Conservation (phyloP, 2,329 filamentous ascomycete genomes). For the Acephala macrosclerotiorum region DNA sequence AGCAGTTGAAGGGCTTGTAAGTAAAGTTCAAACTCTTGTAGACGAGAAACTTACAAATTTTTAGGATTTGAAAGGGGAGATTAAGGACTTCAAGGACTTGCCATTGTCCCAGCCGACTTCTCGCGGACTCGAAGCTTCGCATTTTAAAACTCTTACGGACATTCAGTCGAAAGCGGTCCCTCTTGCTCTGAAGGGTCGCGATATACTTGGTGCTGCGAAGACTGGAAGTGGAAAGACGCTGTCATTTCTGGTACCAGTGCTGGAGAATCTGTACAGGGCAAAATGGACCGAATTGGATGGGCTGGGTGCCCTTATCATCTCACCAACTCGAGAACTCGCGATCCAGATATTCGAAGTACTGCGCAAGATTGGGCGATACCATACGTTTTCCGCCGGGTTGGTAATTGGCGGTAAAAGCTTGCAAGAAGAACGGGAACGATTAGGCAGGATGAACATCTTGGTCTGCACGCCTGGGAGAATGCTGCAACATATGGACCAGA, state of each 20-base stretch:
- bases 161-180: constrained; percentile 92
- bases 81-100: constrained; percentile 79
- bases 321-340: constrained; percentile 91
- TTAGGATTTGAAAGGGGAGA: constrained; percentile 43
- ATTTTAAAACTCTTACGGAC: constrained; percentile 90
- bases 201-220: constrained; percentile 94
- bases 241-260: constrained; percentile 87
- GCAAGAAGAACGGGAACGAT: constrained; percentile 82
- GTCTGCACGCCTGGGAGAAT: constrained; percentile 96
- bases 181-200: constrained; percentile 81
- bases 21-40: constrained; percentile 17
- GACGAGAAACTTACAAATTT: constrained; percentile 23
- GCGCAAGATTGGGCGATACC: constrained; percentile 86
- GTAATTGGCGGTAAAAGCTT: constrained; percentile 94
- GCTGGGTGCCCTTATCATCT: constrained; percentile 89
- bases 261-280: constrained; percentile 89
- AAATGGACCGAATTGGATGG: constrained; percentile 93
- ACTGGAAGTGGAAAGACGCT: constrained; percentile 96
- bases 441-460: constrained; percentile 94
- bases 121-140: constrained; percentile 80
- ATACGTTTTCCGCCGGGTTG: constrained; percentile 89
- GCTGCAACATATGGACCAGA: constrained; percentile 95
- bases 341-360: constrained; percentile 97
- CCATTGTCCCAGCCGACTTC: constrained; percentile 85
- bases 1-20: constrained; percentile 43